Evolutionary conservation across 805 yeast species (phyloP).

Genomic region (Candida endomychidarum): DNA sequence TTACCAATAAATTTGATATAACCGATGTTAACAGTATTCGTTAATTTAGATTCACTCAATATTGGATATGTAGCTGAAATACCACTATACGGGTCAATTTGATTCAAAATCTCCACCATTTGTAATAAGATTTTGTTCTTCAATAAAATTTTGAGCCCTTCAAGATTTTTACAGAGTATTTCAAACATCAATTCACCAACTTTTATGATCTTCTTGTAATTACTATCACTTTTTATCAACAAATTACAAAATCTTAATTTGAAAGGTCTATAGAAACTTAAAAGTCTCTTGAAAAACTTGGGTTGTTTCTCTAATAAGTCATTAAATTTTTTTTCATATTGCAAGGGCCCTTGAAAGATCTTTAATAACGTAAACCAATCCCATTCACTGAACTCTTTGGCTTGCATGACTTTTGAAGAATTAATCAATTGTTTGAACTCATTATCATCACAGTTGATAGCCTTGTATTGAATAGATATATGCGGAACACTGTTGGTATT

Average conservation of each 20-base stretch:
- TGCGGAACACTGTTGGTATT: background rate
- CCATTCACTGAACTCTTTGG: conserved; percentile 84
- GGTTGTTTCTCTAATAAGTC: conserved; percentile 73
- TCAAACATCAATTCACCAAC: conserved; percentile 77
- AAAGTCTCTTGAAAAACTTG: conserved; percentile 77
- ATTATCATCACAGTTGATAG: conserved; percentile 50
- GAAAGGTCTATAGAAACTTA: conserved; percentile 90
- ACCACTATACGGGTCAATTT: conserved; percentile 78
- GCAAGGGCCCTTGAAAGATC: conserved; percentile 81
- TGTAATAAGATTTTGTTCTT: conserved; percentile 84
- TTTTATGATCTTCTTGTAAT: conserved; percentile 55
- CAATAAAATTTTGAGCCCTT: conserved; percentile 64
- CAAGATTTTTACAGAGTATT: conserved; percentile 57
- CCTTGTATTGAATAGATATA: background rate
- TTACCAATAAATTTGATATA: conserved; percentile 79
- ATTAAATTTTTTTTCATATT: conserved; percentile 68
- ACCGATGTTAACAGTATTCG: conserved; percentile 67
- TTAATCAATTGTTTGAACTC: conserved; percentile 65
- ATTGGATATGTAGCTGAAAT: conserved; percentile 72
- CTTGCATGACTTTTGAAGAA: conserved; percentile 69
- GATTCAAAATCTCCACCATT: conserved; percentile 85
- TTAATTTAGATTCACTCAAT: conserved; percentile 58
- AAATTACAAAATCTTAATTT: conserved; percentile 67
- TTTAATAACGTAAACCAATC: conserved; percentile 75
- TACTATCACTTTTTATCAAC: conserved; percentile 34